Conservation (phyloP, 2,329 filamentous ascomycete genomes). For the Xylaria sp. region DNA sequence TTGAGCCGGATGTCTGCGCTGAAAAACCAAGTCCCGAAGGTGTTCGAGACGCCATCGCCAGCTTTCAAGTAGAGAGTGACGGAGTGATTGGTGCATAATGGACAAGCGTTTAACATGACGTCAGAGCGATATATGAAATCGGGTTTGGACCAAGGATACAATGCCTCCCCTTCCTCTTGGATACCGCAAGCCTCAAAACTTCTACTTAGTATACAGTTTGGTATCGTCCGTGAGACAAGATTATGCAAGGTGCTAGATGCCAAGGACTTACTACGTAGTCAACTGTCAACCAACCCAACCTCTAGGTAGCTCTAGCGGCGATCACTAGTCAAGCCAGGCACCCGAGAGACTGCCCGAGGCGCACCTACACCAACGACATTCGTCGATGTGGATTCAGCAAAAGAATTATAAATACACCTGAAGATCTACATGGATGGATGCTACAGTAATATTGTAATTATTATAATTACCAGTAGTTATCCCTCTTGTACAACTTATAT, state of each 20-base stretch:
- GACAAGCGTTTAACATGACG: background rate
- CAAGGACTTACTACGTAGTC: background rate
- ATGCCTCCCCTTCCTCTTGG: background rate
- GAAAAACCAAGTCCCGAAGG: conserved; percentile 85
- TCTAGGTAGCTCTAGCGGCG: background rate
- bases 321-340: background rate
- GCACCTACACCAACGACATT: background rate
- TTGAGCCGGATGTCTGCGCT: conserved; percentile 82
- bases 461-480: too few relatives aligned
- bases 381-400: background rate
- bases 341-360: too few relatives aligned
- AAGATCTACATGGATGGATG: background rate
- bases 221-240: background rate
- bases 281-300: background rate
- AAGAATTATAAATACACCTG: conserved; percentile 11
- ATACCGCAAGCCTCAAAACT: background rate
- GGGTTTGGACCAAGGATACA: background rate
- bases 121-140: background rate
- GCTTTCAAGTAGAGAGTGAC: conserved; percentile 30
- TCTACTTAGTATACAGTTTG: background rate
- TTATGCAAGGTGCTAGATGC: conserved; percentile 24
- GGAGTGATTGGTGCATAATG: conserved; percentile 1
- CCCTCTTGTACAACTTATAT: too few relatives aligned
- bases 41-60: conserved; percentile 73
- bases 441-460: background rate